Evolutionary conservation across 345 rosid species (phyloP).

Genomic region (Clarkia xantiana): DNA sequence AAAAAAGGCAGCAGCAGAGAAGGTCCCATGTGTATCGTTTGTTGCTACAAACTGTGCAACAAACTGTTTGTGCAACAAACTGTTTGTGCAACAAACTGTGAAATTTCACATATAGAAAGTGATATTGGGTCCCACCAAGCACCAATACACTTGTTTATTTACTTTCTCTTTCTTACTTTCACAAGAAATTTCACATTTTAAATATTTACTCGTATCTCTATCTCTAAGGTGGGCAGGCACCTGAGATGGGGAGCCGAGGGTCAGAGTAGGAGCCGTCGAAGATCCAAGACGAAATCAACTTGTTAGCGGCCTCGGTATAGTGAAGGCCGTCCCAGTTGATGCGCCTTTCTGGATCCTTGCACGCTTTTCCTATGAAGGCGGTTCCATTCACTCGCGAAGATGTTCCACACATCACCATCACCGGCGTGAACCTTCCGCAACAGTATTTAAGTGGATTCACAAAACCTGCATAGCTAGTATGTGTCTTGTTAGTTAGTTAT

Average conservation of each 20-base stretch:
- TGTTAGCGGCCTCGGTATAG: conserved; percentile 42
- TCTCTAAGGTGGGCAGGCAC: conserved; percentile 1
- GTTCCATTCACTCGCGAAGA: conserved; percentile 36
- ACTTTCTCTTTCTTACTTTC: too few species aligned
- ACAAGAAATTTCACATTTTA: too few species aligned
- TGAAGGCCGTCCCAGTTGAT: conserved; percentile 72
- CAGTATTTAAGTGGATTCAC: conserved; percentile 42
- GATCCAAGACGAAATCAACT: conserved; percentile 26
- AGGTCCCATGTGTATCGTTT: too few species aligned
- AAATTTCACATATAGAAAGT: too few species aligned
- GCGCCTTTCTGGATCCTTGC: conserved; percentile 28
- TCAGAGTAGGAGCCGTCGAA: conserved; percentile 31
- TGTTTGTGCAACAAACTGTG: too few species aligned
- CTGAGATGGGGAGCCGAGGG: conserved; percentile 11
- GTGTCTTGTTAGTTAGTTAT: too few species aligned
- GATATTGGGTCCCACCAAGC: too few species aligned
- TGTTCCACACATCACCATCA: conserved; percentile 31
- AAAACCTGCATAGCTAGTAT: conserved; percentile 41
- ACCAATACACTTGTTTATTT: too few species aligned
- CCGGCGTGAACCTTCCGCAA: conserved; percentile 31
- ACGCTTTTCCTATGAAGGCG: conserved; percentile 36
- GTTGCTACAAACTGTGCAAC: too few species aligned
- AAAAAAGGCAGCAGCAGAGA: too few species aligned
- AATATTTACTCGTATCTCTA: too few species aligned
- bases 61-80: too few species aligned